Evolutionary conservation across 2,329 filamentous ascomycete species (phyloP).

Genomic region (Triangularia verruculosa): DNA sequence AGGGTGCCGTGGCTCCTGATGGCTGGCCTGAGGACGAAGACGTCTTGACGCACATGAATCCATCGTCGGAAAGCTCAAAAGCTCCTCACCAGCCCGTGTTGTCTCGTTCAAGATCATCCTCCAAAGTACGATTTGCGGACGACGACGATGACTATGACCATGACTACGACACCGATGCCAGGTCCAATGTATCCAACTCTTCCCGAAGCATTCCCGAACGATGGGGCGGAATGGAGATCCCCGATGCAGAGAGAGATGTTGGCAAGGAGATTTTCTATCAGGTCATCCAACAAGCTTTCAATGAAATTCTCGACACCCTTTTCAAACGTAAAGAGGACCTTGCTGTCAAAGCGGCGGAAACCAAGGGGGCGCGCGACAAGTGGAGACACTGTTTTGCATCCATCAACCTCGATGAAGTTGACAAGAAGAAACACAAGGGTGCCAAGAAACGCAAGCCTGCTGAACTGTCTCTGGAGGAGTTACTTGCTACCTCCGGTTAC

Average conservation of each 20-base stretch:
- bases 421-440: constrained; percentile 17
- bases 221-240: constrained; percentile 76
- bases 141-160: constrained; percentile 67
- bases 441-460: constrained; percentile 22
- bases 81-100: constrained; percentile 36
- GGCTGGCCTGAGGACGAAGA: constrained; percentile 63
- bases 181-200: constrained; percentile 70
- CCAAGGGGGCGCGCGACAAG: constrained; percentile 58
- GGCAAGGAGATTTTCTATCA: constrained; percentile 89
- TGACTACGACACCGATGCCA: constrained; percentile 63
- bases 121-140: constrained; percentile 75
- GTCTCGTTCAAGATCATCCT: constrained; percentile 68
- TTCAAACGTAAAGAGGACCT: constrained; percentile 80
- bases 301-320: constrained; percentile 82
- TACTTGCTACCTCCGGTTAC: constrained; percentile 47
- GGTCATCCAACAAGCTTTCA: constrained; percentile 87
- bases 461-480: constrained; percentile 37
- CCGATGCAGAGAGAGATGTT: constrained; percentile 75
- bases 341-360: constrained; percentile 64
- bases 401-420: constrained; percentile 35
- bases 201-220: constrained; percentile 70
- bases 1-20: constrained; percentile 64
- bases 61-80: constrained; percentile 44
- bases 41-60: constrained; percentile 42
- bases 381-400: constrained; percentile 49